Conservation (phyloP, 371 early-diverging fungal genomes). For the Massospora cicadina region DNA sequence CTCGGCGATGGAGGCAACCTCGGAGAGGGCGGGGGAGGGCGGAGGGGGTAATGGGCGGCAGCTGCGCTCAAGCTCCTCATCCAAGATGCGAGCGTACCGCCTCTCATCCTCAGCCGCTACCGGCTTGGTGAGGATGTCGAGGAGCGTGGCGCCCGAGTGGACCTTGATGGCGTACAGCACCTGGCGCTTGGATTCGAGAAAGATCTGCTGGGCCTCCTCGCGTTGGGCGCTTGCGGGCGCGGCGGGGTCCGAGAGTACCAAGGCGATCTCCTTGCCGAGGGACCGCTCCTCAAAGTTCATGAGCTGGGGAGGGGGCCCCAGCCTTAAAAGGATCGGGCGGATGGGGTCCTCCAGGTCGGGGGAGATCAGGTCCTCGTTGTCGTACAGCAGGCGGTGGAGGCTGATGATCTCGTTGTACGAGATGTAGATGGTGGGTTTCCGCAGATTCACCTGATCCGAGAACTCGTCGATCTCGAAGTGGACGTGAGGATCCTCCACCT, state of each 20-base stretch:
- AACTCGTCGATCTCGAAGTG: slow-evolving; percentile 82
- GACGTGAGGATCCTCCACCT: slow-evolving; percentile 67
- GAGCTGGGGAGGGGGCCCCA: slow-evolving; percentile 56
- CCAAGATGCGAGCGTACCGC: slow-evolving; percentile 33
- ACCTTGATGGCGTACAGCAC: slow-evolving; percentile 64
- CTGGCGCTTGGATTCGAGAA: slow-evolving; percentile 78
- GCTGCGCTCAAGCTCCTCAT: slow-evolving; percentile 17
- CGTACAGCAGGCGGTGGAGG: slow-evolving; percentile 58
- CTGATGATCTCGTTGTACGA: slow-evolving; percentile 76
- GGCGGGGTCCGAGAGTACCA: slow-evolving; percentile 51
- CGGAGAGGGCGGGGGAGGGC: neutral
- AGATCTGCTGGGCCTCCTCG: slow-evolving; percentile 43
- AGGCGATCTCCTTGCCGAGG: slow-evolving; percentile 32
- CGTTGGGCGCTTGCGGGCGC: slow-evolving; percentile 36
- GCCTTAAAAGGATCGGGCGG: slow-evolving; percentile 52
- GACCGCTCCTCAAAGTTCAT: slow-evolving; percentile 22
- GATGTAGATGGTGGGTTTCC: slow-evolving; percentile 77
- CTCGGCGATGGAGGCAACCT: slow-evolving; percentile 10
- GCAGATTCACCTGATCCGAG: slow-evolving; percentile 60
- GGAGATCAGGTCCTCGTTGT: slow-evolving; percentile 44
- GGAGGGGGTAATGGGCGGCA: neutral
- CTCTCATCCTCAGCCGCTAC: slow-evolving; percentile 55
- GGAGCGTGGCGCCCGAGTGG: slow-evolving; percentile 58
- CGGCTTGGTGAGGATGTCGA: slow-evolving; percentile 60
- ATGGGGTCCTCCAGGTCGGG: slow-evolving; percentile 53